phyloP scores from a whole-genome alignment of 73 alveolate genomes.

The Paramecium biaurelia region DNA sequence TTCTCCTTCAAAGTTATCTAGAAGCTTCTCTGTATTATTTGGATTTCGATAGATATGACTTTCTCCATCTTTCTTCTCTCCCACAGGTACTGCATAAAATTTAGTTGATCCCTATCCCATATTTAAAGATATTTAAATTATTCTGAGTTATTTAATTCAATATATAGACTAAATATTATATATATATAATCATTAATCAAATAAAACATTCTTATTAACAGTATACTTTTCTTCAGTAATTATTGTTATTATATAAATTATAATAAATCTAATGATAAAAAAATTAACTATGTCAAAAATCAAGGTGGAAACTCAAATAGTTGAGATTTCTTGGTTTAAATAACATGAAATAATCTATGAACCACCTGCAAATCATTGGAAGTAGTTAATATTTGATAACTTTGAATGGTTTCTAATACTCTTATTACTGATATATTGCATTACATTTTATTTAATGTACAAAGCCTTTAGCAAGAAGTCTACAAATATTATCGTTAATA shows the following conservation, averaged over 20 bases:
- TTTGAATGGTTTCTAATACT: neutral
- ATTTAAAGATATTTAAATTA: neutral
- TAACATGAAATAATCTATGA: neutral
- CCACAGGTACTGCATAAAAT: slow-evolving; percentile 73
- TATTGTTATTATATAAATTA: neutral
- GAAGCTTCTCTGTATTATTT: slow-evolving; percentile 53
- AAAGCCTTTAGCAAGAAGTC: neutral
- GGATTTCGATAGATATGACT: slow-evolving; percentile 74
- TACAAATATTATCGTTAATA: neutral
- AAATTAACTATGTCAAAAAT: neutral
- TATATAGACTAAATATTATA: neutral
- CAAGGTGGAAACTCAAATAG: neutral
- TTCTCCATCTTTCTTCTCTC: slow-evolving; percentile 78
- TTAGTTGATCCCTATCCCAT: slow-evolving; percentile 27
- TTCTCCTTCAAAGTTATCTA: slow-evolving; percentile 13
- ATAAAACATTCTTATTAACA: no score
- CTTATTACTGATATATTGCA: neutral
- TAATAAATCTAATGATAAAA: neutral
- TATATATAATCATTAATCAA: no score
- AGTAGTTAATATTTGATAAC: neutral
- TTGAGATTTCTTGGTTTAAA: neutral
- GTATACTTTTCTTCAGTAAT: no score
- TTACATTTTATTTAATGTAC: neutral
- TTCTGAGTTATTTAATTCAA: neutral
- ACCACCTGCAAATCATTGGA: neutral